phyloP scores from a whole-genome alignment of 2,329 filamentous ascomycete species.

The Scedosporium boydii region DNA sequence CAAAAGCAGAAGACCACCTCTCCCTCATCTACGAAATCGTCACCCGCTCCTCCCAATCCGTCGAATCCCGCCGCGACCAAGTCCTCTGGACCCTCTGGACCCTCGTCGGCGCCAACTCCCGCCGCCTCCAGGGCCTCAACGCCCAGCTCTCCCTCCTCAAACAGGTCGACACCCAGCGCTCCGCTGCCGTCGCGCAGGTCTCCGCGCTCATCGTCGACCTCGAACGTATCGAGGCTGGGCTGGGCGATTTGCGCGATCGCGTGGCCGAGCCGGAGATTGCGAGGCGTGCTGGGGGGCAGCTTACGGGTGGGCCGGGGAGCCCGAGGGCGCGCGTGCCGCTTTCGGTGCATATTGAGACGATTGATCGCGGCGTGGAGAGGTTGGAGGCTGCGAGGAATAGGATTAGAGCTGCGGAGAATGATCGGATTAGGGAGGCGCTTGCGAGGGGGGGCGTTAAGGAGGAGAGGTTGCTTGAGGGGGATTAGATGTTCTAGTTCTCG shows the following conservation, averaged over 20 bases:
- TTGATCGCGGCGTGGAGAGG: slow-evolving; percentile 62
- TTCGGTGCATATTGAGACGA: slow-evolving; percentile 65
- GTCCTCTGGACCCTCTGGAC: slow-evolving; percentile 65
- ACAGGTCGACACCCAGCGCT: slow-evolving; percentile 57
- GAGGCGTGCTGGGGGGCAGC: slow-evolving; percentile 16
- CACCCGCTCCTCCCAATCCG: slow-evolving; percentile 49
- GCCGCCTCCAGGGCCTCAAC: slow-evolving; percentile 49
- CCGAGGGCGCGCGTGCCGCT: slow-evolving; percentile 34
- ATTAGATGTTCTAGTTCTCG: neutral
- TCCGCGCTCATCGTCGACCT: slow-evolving; percentile 61
- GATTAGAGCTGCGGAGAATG: slow-evolving; percentile 48
- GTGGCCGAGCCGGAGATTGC: slow-evolving; percentile 57
- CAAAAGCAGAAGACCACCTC: slow-evolving; percentile 60
- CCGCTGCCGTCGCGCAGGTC: slow-evolving; percentile 59
- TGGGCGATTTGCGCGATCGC: slow-evolving; percentile 63
- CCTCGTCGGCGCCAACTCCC: slow-evolving; percentile 59
- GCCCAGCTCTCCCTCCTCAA: slow-evolving; percentile 54
- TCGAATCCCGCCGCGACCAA: slow-evolving; percentile 51
- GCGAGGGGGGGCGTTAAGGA: slow-evolving; percentile 31
- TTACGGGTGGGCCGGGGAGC: neutral
- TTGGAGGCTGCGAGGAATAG: slow-evolving; percentile 55
- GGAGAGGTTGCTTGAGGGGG: slow-evolving; percentile 23
- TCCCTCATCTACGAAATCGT: slow-evolving; percentile 61
- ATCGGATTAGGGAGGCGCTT: slow-evolving; percentile 43
- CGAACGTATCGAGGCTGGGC: slow-evolving; percentile 59